Evolutionary conservation across 768 basidiomycete species (phyloP).

Genomic region (Dacryopinax primogenitus): DNA sequence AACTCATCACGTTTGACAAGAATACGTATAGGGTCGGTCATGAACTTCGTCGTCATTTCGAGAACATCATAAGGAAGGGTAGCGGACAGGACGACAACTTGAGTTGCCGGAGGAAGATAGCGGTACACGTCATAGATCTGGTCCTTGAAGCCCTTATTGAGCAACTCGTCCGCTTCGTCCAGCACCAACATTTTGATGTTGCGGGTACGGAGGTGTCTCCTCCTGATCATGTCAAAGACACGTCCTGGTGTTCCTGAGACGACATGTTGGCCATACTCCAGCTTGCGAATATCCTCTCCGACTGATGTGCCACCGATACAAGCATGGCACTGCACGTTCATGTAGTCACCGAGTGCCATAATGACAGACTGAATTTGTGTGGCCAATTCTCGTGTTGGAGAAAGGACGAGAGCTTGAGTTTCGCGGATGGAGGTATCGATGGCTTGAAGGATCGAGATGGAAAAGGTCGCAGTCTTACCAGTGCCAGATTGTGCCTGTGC

Average conservation of each 20-base stretch:
- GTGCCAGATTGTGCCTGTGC: conserved; percentile 98
- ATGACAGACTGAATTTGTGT: conserved; percentile 99
- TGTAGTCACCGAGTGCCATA: conserved; percentile 92
- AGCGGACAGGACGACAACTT: conserved; percentile 91
- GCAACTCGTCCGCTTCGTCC: conserved; percentile 89
- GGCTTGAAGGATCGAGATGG: conserved; percentile 93
- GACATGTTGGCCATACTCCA: conserved; percentile 95
- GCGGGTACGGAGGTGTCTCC: conserved; percentile 80
- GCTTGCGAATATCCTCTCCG: conserved; percentile 92
- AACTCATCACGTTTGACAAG: conserved; percentile 98
- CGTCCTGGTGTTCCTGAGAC: conserved; percentile 95
- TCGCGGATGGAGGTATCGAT: conserved; percentile 92
- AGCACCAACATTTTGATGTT: conserved; percentile 97
- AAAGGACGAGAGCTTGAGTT: conserved; percentile 90
- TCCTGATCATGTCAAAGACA: conserved; percentile 98
- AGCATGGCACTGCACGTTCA: conserved; percentile 98
- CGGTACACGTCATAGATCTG: conserved; percentile 99
- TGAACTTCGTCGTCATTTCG: conserved; percentile 99
- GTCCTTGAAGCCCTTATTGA: conserved; percentile 98
- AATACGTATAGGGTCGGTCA: conserved; percentile 96
- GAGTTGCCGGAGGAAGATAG: conserved; percentile 90
- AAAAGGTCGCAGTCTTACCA: conserved; percentile 99
- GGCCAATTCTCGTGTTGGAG: conserved; percentile 95
- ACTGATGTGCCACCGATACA: conserved; percentile 97
- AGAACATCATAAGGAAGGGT: conserved; percentile 93